Evolutionary conservation across 257 asterid genomes (phyloP).

Genomic region (Coffea canephora): DNA sequence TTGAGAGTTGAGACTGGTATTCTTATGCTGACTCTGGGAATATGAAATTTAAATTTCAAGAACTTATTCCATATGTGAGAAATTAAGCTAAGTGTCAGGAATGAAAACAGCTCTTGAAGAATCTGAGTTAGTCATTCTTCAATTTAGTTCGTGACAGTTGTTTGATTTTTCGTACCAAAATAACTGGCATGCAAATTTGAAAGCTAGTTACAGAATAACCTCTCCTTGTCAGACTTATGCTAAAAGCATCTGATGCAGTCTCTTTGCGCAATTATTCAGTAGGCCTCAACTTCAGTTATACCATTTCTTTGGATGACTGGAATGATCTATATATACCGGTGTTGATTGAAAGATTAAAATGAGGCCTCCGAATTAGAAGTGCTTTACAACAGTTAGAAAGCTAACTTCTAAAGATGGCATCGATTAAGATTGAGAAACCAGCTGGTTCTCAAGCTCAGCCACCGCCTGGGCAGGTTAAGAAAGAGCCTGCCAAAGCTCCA

Average conservation of each 20-base stretch:
- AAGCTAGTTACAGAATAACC: neutral
- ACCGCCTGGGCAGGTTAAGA: constrained; percentile 20
- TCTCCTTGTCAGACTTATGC: neutral
- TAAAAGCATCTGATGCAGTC: constrained; percentile 23
- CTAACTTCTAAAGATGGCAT: constrained; percentile 24
- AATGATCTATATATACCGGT: constrained; percentile 25
- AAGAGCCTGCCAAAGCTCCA: constrained; percentile 27
- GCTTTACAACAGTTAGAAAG: neutral
- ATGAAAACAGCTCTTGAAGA: neutral
- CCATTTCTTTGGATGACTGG: neutral
- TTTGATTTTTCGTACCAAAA: neutral
- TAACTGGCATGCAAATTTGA: neutral
- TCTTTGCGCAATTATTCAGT: neutral
- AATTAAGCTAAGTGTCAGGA: neutral
- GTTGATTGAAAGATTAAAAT: neutral
- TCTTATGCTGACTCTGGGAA: neutral
- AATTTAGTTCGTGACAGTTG: neutral
- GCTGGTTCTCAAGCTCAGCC: constrained; percentile 30
- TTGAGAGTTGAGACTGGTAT: neutral
- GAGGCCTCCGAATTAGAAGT: constrained; percentile 2
- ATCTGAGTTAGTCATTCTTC: neutral
- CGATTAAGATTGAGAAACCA: constrained; percentile 33
- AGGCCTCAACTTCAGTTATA: constrained; percentile 15
- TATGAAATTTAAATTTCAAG: neutral
- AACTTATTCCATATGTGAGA: neutral